Conservation (phyloP, 371 early-diverging fungal genomes). For the Rhizopus delemar region DNA sequence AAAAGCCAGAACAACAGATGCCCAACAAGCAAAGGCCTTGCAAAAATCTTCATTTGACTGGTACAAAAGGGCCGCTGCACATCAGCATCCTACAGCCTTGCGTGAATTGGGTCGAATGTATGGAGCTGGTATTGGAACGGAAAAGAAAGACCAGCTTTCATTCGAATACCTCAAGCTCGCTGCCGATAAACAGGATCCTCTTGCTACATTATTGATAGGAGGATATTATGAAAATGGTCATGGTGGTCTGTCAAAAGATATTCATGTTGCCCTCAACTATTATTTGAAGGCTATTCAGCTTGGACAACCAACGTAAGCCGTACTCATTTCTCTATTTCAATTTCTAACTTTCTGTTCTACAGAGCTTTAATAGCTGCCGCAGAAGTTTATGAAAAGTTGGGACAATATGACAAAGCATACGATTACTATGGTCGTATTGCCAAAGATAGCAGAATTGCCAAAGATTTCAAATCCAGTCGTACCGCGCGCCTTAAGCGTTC, state of each 20-base stretch:
- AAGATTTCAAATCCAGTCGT: conserved; percentile 27
- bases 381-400: conserved; percentile 39
- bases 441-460: conserved; percentile 31
- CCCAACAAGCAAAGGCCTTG: conserved; percentile 20
- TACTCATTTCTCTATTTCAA: neutral
- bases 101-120: conserved; percentile 86
- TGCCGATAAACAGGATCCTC: conserved; percentile 74
- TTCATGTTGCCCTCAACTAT: conserved; percentile 50
- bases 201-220: conserved; percentile 74
- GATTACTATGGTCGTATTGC: conserved; percentile 34
- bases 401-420: conserved; percentile 41
- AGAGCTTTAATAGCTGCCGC: conserved; percentile 52
- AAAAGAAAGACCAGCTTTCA: conserved; percentile 74
- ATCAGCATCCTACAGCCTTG: conserved; percentile 59
- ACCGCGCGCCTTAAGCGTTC: conserved; percentile 42
- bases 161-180: conserved; percentile 71
- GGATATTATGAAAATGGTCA: conserved; percentile 57
- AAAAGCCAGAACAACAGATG: conserved; percentile 27
- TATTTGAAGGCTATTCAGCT: conserved; percentile 38
- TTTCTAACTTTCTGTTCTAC: neutral
- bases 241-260: conserved; percentile 16
- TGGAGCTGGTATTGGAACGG: conserved; percentile 68
- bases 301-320: conserved; percentile 42
- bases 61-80: conserved; percentile 52
- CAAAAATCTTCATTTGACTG: conserved; percentile 40